Evolutionary conservation across 2,329 filamentous ascomycete genomes (phyloP).

Genomic region (Acrodontium crateriforme): DNA sequence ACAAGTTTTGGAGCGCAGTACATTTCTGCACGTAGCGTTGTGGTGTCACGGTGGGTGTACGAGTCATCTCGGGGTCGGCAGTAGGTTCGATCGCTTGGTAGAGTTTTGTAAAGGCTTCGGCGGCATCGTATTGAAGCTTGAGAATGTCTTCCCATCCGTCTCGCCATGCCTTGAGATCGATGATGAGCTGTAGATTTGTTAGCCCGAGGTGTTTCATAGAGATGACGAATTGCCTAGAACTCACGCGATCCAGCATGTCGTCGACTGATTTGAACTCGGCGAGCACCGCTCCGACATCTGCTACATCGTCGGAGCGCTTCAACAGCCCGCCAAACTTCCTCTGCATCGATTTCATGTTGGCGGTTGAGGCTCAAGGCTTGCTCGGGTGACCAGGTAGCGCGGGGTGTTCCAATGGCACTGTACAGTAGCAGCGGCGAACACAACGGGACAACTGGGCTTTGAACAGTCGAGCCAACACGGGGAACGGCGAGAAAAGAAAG

Average conservation of each 20-base stretch:
- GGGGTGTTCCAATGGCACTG: no score
- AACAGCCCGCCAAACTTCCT: constrained; percentile 60
- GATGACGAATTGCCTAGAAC: neutral
- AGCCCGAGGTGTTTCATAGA: constrained; percentile 1
- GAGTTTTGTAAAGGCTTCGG: constrained; percentile 54
- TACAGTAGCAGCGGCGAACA: no score
- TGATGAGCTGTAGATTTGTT: constrained; percentile 47
- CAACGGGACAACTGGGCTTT: no score
- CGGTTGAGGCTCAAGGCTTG: no score
- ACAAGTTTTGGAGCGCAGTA: constrained; percentile 49
- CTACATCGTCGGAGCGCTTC: constrained; percentile 59
- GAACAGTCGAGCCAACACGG: no score
- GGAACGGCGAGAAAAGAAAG: no score
- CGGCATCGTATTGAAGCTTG: constrained; percentile 51
- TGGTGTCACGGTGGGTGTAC: constrained; percentile 47
- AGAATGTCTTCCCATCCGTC: constrained; percentile 66
- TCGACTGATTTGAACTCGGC: constrained; percentile 73
- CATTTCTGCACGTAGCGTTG: constrained; percentile 50
- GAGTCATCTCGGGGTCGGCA: constrained; percentile 41
- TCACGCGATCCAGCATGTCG: constrained; percentile 56
- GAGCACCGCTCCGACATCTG: constrained; percentile 59
- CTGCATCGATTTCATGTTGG: constrained; percentile 39
- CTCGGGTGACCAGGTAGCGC: no score
- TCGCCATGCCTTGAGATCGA: constrained; percentile 61
- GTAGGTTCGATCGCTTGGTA: constrained; percentile 65